Evolutionary conservation across 73 alveolate genomes (phyloP).

Genomic region (Halteria grandinella): DNA sequence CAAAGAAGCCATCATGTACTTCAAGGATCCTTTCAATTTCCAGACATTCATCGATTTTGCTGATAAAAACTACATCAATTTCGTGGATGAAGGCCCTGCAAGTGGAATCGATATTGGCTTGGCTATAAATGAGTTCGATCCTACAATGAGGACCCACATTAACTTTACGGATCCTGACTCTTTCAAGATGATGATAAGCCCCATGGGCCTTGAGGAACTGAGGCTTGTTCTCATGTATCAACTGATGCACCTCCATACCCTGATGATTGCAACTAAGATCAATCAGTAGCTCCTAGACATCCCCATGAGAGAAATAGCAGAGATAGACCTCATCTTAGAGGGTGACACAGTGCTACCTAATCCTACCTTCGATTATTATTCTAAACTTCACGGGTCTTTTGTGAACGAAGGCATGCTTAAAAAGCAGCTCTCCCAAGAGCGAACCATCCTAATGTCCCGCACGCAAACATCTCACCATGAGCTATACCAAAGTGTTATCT

Average conservation of each 20-base stretch:
- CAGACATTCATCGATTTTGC: conserved; percentile 13
- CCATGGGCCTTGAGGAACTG: conserved; percentile 83
- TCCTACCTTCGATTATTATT: conserved; percentile 36
- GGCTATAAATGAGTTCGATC: conserved; percentile 86
- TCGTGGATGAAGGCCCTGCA: conserved; percentile 70
- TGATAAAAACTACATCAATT: conserved; percentile 34
- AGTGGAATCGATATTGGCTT: conserved; percentile 69
- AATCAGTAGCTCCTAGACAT: conserved; percentile 78
- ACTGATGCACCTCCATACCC: conserved; percentile 75
- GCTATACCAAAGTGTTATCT: conserved; percentile 8
- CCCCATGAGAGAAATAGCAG: conserved; percentile 67
- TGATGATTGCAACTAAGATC: conserved; percentile 78
- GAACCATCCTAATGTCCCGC: not conserved
- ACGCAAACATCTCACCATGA: not conserved
- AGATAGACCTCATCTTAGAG: conserved; percentile 62
- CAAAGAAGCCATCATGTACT: conserved; percentile 57
- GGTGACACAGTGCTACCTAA: conserved; percentile 48
- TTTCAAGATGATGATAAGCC: conserved; percentile 74
- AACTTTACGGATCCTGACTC: conserved; percentile 80
- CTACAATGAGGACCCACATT: conserved; percentile 73
- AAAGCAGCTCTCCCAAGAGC: conserved; percentile 20
- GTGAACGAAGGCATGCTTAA: conserved; percentile 7
- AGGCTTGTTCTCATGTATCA: conserved; percentile 79
- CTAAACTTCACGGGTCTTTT: conserved; percentile 26
- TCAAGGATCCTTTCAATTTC: conserved; percentile 52